Percentiles rank a stretch among this genome's conserved stretches.
These are phyloP conservation scores for Vanilla planifolia DNA, from an alignment of 106 monocot genomes.

Conservation along the genomic window DNA sequence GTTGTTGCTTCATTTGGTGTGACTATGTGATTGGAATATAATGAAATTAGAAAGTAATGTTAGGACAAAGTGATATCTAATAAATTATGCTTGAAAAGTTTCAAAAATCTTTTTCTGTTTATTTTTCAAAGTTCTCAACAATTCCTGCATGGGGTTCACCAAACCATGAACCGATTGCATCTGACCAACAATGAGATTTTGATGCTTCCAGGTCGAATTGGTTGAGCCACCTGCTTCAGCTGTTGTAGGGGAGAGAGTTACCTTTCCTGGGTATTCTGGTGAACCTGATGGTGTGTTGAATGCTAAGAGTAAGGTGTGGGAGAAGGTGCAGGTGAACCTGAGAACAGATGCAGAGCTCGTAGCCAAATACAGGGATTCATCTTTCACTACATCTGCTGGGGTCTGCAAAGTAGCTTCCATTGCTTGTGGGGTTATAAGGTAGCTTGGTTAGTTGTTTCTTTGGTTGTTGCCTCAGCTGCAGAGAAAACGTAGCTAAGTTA, in stretches of 20 bases:
- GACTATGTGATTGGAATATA: no score
- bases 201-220: conserved; percentile 87
- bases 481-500: no score
- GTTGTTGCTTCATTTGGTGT: no score
- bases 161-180: no score
- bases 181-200: no score
- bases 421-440: conserved; percentile 53
- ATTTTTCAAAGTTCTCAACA: no score
- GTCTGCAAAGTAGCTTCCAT: conserved; percentile 81
- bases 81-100: no score
- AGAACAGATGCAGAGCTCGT: conserved; percentile 49
- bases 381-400: conserved; percentile 80
- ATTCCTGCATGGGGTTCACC: no score
- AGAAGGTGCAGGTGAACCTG: conserved; percentile 61
- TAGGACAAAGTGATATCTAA: no score
- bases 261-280: conserved; percentile 51
- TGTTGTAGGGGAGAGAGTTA: conserved; percentile 55
- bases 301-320: conserved; percentile 90
- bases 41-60: no score
- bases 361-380: conserved; percentile 61
- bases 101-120: no score
- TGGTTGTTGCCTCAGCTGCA: no score
- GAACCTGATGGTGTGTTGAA: conserved; percentile 66
- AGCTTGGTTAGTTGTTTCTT: background rate
- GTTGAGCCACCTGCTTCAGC: conserved; percentile 78